Percentiles rank a stretch among this genome's conserved stretches.
Conservation (phyloP, 768 basidiomycete species). For the Nidula microcarpa region DNA sequence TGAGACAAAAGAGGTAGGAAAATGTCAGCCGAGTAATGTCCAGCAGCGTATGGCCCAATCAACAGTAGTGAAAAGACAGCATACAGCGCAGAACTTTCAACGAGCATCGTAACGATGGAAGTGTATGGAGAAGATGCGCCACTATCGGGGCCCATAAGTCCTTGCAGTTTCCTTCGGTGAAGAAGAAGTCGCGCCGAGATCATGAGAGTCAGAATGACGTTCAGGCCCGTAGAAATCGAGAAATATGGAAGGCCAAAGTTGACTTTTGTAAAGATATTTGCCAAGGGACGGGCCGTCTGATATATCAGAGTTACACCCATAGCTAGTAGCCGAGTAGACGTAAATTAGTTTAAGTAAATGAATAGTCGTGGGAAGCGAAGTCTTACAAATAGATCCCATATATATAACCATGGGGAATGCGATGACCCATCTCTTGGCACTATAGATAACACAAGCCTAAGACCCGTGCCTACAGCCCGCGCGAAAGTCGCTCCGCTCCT, state of each 20-base stretch:
- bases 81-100: conserved; percentile 28
- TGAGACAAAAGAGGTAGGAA: conserved; percentile 15
- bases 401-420: no score
- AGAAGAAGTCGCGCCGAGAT: conserved; percentile 19
- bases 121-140: conserved; percentile 13
- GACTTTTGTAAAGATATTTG: no score
- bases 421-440: no score
- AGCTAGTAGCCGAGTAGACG: no score
- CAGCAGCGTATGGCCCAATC: conserved; percentile 17
- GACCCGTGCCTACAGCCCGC: no score
- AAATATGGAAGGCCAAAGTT: conserved; percentile 21
- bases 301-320: no score
- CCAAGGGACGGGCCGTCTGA: no score
- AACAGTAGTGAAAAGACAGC: conserved; percentile 19
- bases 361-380: no score
- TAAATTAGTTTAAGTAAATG: no score
- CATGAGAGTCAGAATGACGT: conserved; percentile 22
- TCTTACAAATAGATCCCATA: no score
- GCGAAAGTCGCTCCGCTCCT: no score
- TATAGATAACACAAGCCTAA: no score
- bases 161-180: conserved; percentile 9
- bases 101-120: conserved; percentile 21
- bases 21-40: conserved; percentile 10
- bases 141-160: conserved; percentile 3
- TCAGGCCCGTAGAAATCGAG: conserved; percentile 16